A percentile compares a stretch with the other conserved stretches of the same genome.
Evolutionary conservation across 1,284 basidiomycete species (phyloP).

Genomic region (Sporisorium graminicola): DNA sequence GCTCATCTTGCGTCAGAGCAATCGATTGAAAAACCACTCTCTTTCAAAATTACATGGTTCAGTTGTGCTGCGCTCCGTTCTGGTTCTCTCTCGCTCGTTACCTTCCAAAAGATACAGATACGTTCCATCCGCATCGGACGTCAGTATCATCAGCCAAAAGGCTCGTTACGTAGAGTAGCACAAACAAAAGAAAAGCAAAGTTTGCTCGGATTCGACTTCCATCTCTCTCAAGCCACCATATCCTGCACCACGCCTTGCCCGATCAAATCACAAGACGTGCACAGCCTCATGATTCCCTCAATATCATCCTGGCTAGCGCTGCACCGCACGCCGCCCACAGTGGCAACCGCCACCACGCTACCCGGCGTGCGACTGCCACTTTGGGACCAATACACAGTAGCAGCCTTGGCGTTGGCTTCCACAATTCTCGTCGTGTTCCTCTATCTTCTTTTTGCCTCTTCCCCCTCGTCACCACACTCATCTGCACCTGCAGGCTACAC

Average conservation of each 20-base stretch:
- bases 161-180: not conserved
- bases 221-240: not conserved
- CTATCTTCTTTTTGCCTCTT: slow-evolving; percentile 3
- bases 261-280: not conserved
- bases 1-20: not conserved
- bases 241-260: not conserved
- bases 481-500: slow-evolving; percentile 4
- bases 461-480: not conserved
- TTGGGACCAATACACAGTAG: slow-evolving; percentile 17
- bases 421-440: slow-evolving; percentile 13
- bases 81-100: not conserved
- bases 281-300: slow-evolving; percentile 19
- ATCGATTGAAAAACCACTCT: not conserved
- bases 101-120: not conserved
- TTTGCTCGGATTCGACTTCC: not conserved
- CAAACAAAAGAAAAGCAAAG: not conserved
- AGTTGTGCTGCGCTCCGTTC: not conserved
- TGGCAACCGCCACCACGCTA: not conserved
- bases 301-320: slow-evolving; percentile 9
- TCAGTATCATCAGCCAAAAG: not conserved
- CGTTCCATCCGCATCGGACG: not conserved
- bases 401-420: slow-evolving; percentile 5
- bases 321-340: not conserved
- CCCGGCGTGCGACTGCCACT: slow-evolving; percentile 3
- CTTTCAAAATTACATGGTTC: not conserved